Evolutionary conservation across 805 yeast genomes (phyloP).

Genomic region (Teunomyces gatunensis): DNA sequence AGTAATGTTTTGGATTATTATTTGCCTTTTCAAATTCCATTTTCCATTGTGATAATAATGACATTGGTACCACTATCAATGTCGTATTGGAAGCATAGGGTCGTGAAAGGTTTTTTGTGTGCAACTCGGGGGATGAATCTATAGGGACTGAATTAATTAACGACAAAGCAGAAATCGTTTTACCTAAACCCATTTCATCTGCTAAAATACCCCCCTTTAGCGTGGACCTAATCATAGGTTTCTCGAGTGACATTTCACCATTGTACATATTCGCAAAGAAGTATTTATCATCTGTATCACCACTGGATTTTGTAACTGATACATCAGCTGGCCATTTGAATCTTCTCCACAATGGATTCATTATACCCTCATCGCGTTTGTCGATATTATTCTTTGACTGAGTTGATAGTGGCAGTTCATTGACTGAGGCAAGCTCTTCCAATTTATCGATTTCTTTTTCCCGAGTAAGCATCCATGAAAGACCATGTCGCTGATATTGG

Average conservation of each 20-base stretch:
- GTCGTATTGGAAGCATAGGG: constrained; percentile 70
- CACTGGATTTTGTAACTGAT: constrained; percentile 23
- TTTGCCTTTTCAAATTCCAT: constrained; percentile 67
- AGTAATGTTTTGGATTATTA: constrained; percentile 38
- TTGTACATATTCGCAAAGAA: constrained; percentile 79
- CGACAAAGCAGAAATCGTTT: constrained; percentile 81
- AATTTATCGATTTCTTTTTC: constrained; percentile 59
- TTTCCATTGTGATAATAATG: constrained; percentile 88
- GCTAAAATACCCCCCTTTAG: constrained; percentile 86
- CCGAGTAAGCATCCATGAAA: constrained; percentile 85
- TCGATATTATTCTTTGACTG: constrained; percentile 22
- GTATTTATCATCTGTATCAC: constrained; percentile 12
- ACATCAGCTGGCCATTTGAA: constrained; percentile 68
- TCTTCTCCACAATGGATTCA: constrained; percentile 85
- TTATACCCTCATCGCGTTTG: constrained; percentile 46
- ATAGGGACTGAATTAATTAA: constrained; percentile 63
- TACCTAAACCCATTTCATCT: constrained; percentile 97
- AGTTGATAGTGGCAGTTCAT: constrained; percentile 20
- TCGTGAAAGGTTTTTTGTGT: constrained; percentile 16
- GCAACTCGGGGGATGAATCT: constrained; percentile 32
- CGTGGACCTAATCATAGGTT: constrained; percentile 60
- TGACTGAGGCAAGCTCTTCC: constrained; percentile 27
- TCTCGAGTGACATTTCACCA: constrained; percentile 70
- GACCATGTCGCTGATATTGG: constrained; percentile 79
- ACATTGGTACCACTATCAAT: constrained; percentile 84